Conservation (phyloP, 2,329 filamentous ascomycete genomes). For the Pseudogymnoascus sp. region DNA sequence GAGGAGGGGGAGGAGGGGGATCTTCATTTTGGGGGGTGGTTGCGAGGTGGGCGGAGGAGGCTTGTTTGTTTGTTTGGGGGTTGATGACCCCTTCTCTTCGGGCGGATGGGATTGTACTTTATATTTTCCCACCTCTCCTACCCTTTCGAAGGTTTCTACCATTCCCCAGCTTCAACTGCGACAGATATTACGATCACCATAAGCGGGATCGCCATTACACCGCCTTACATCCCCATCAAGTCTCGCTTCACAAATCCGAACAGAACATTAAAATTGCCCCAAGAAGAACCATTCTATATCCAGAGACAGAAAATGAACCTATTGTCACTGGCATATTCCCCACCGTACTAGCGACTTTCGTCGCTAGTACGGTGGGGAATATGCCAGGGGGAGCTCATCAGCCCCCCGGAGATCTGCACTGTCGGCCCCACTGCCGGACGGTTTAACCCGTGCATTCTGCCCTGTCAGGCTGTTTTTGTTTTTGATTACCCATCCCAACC, state of each 20-base stretch:
- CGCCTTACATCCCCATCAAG: neutral
- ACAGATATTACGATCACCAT: neutral
- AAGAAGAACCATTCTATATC: neutral
- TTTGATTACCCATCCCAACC: neutral
- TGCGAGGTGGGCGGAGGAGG: neutral
- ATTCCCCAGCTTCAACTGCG: neutral
- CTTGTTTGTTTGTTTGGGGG: neutral
- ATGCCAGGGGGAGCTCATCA: neutral
- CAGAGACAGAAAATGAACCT: neutral
- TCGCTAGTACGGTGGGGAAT: neutral
- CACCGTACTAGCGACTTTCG: no score
- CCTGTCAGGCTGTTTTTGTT: neutral
- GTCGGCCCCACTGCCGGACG: neutral
- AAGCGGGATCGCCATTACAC: neutral
- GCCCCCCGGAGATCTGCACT: neutral
- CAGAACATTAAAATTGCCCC: neutral
- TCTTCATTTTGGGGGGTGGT: neutral
- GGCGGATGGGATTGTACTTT: neutral
- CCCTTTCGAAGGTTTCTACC: neutral
- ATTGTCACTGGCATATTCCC: no score
- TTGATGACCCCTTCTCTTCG: neutral
- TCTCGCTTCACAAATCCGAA: neutral
- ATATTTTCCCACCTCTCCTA: neutral
- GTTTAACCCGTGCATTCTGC: neutral
- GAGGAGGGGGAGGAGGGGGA: neutral